Evolutionary conservation across 306 rosid genomes (phyloP).

Genomic region (Vigna nakashimae): DNA sequence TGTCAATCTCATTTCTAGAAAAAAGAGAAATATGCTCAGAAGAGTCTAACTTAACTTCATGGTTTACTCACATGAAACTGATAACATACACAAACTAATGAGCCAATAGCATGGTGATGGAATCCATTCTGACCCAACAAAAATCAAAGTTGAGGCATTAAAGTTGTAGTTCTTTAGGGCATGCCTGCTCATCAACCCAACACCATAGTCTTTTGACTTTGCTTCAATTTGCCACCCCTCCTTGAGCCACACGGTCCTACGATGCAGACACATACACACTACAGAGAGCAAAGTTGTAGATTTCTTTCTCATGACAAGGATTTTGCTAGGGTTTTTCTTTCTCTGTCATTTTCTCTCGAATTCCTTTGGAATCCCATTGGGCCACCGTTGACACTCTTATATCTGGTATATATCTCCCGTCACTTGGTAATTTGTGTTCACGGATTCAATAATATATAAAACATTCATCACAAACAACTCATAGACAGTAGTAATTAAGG

Average conservation of each 20-base stretch:
- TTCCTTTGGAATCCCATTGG: conserved; percentile 34
- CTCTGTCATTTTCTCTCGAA: conserved; percentile 29
- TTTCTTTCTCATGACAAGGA: conserved; percentile 31
- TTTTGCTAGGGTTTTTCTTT: background rate
- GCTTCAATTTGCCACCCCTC: conserved; percentile 43
- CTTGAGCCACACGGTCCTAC: conserved; percentile 49
- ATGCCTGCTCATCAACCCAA: conserved; percentile 44
- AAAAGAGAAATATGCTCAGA: background rate
- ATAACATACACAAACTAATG: background rate
- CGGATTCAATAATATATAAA: background rate
- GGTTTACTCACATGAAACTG: background rate
- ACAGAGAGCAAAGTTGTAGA: conserved; percentile 19
- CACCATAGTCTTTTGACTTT: conserved; percentile 35
- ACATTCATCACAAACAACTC: too few relatives aligned
- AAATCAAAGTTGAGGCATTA: conserved; percentile 39
- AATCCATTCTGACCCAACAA: conserved; percentile 28
- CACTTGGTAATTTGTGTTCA: background rate
- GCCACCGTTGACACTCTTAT: conserved; percentile 6
- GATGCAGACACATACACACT: conserved; percentile 28
- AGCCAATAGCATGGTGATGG: conserved; percentile 9
- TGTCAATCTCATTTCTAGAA: background rate
- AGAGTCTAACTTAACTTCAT: background rate
- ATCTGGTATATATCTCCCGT: background rate
- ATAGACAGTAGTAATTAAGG: background rate
- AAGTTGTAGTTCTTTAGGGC: conserved; percentile 53